A percentile compares a stretch with the other conserved stretches of the same genome.
phyloP scores from a whole-genome alignment of 208 protist species.

The Kentomonas sorsogonicus region DNA sequence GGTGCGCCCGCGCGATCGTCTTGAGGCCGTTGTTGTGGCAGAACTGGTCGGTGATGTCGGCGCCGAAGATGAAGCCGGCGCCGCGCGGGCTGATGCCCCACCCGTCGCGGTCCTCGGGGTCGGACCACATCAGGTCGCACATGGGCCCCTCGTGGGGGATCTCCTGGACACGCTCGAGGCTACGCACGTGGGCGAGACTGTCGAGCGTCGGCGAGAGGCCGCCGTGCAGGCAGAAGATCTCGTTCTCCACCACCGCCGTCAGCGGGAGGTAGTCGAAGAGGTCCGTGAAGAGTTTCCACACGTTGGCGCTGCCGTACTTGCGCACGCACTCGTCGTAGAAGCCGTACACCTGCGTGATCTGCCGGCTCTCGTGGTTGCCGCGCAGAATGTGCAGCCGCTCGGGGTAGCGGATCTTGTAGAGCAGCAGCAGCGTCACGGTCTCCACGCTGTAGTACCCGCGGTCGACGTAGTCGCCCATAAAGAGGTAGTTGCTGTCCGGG shows the following conservation, averaged over 20 bases:
- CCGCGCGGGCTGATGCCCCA: conserved; percentile 97
- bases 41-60: conserved; percentile 97
- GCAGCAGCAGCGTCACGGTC: conserved; percentile 89
- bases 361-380: conserved; percentile 98
- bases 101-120: conserved; percentile 94
- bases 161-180: conserved; percentile 95
- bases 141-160: conserved; percentile 99
- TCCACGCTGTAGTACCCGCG: conserved; percentile 94
- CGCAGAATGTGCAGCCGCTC: conserved; percentile 94
- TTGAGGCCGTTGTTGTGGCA: conserved; percentile 98
- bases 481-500: conserved; percentile 98
- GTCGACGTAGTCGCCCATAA: conserved; percentile 97
- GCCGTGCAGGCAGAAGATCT: conserved; percentile 97
- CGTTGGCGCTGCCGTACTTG: conserved; percentile 95
- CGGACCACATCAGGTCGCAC: conserved; percentile 99
- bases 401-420: conserved; percentile 96
- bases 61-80: conserved; percentile 98
- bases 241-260: conserved; percentile 95
- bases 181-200: conserved; percentile 93
- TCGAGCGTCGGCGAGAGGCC: conserved; percentile 93
- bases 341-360: conserved; percentile 98
- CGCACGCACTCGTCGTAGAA: conserved; percentile 99
- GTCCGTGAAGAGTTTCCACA: conserved; percentile 97
- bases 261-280: conserved; percentile 98
- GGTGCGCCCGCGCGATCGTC: conserved; percentile 95